Evolutionary conservation across 768 basidiomycete genomes (phyloP), one percentile per base, ranked within the genome.

Genomic region (Cytidiella melzeri): DNA sequence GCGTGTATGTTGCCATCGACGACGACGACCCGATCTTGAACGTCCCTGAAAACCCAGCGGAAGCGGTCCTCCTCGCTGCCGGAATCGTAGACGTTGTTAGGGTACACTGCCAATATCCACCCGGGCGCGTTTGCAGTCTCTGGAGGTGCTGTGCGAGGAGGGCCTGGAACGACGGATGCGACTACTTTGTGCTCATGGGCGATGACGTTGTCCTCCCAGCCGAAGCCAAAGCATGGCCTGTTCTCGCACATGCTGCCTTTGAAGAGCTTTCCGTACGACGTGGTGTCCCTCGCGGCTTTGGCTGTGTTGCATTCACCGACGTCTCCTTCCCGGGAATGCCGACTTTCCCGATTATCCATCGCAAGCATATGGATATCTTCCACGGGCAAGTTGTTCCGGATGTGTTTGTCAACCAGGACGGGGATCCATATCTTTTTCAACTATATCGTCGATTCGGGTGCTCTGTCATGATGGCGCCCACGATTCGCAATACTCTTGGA

Each of bases 271-370:
- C 74, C 1, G 21, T 51, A 11, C 46, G 52, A 11, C 55, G 64
- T 4, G 52, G 57, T 2, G 62, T 67, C 0, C 75, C 73, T 4
- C 55, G 62, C 4, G 80, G 80, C 4, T 70, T 81, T 42, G 81
- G 78, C 9, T 80, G 79, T 36, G 72, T 82, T 2, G 73, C 78
- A 0, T 80, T 83, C 62, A 78, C 72, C 5, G 78, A 81, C 53
- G 64, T 59, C 15, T 66, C 70, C 7, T 82, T 80, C 55, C 76
- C 74, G 0, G 81, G 78, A 0, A 80, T 82, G 77, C 79, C 79
- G 0, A 81, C 79, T 0, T 81, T 81, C 54, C 81, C 81, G 1
- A 66, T 81, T 44, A 43, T 83, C 39, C 77, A 80, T 49, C 71
- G 72, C 21, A 73, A 65, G 0, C 81, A 83, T 55, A 64, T 83